Evolutionary conservation across 805 yeast species (phyloP), one percentile per base, ranked within the genome.

Genomic region (Cyberlindnera euphorbiae): DNA sequence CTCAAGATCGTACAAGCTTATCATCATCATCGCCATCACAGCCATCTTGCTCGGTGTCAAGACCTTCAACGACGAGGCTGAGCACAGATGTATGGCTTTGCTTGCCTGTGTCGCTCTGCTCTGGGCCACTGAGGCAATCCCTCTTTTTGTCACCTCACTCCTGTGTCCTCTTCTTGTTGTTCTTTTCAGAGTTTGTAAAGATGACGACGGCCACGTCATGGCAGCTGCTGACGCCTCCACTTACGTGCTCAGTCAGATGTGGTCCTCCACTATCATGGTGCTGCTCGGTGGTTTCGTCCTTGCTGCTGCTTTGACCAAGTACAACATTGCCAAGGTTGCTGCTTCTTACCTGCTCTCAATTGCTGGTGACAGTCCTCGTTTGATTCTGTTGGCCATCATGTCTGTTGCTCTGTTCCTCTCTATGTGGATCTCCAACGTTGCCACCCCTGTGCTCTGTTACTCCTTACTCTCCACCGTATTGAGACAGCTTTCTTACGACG

Each of bases 401-500:
- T 62, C 71, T 27, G 93, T 90, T 15, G 79, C 96, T 0, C 69
- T 89, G 40, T 79, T 89, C 58, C 68, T 87, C 36, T 78, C 95
- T 6, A 88, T 90, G 85, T 89, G 96, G 94, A 89, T 90, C 41
- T 83, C 95, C 17, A 90, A 90, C 61, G 97, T 90, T 30, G 97
- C 97, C 1, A 86, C 97, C 1, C 97, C 97, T 0, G 96, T 90
- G 5, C 68, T 90, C 39, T 84, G 95, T 58, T 86, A 75, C 52
- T 86, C 96, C 2, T 77, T 90, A 42, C 76, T 88, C 39, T 89
- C 84, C 57, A 96, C 97, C 3, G 68, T 90, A 17, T 64, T 90
- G 45, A 74, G 94, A 48, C 80, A 90, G 2, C 62, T 88, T 29
- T 85, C 89, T 11, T 74, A 79, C 15, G 78, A 76, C 21, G 76